phyloP scores from a whole-genome alignment of 2,329 filamentous ascomycete genomes.

The Ceratocystis diversiconidia region DNA sequence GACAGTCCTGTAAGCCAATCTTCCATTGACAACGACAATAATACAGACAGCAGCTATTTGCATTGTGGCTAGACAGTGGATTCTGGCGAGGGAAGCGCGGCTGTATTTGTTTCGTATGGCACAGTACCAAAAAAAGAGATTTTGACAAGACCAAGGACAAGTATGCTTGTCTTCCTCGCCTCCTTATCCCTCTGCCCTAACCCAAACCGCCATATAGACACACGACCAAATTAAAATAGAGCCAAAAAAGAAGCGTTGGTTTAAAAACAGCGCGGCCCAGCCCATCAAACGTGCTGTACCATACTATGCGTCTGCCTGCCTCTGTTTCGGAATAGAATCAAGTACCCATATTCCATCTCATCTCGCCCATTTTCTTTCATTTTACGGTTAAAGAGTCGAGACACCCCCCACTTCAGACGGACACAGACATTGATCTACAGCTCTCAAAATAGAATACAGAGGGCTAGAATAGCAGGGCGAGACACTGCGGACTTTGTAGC shows the following conservation, averaged over 20 bases:
- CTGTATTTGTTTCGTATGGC: background rate
- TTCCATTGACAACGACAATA: background rate
- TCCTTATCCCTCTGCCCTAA: no score
- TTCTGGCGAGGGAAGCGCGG: background rate
- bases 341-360: background rate
- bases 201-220: no score
- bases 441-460: background rate
- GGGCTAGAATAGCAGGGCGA: background rate
- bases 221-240: background rate
- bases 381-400: background rate
- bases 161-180: background rate
- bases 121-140: background rate
- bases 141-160: background rate
- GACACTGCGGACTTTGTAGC: background rate
- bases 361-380: background rate
- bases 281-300: background rate
- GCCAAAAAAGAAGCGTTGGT: background rate
- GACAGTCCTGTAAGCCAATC: no score
- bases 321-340: constrained; percentile 3
- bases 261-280: background rate
- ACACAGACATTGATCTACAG: background rate
- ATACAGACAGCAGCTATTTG: background rate
- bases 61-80: background rate
- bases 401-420: background rate
- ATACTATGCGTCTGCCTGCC: background rate